Evolutionary conservation across 1,139 yeast genomes (phyloP).

Genomic region (Saccharomycopsis hybrid): DNA sequence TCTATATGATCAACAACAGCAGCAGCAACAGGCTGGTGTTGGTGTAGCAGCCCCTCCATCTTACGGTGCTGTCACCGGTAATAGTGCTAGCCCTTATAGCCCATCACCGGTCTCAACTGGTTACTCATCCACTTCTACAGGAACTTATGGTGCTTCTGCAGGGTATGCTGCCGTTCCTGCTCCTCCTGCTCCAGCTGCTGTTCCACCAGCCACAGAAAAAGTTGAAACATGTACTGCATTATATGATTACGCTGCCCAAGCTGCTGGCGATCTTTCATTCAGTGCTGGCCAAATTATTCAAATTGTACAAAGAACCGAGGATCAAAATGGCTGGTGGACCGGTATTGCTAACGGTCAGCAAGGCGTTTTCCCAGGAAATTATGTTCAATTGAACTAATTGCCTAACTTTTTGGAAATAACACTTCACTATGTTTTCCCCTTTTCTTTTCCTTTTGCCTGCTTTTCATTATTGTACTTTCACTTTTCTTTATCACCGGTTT

Average conservation of each 20-base stretch:
- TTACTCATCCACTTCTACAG: conserved; percentile 17
- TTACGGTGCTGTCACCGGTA: conserved; percentile 2
- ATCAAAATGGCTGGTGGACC: conserved; percentile 97
- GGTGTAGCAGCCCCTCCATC: conserved; percentile 18
- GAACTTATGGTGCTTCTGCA: conserved; percentile 21
- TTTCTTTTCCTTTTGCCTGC: too few species aligned
- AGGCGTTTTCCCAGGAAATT: conserved; percentile 95
- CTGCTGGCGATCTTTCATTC: conserved; percentile 83
- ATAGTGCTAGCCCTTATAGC: too few species aligned
- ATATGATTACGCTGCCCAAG: conserved; percentile 76
- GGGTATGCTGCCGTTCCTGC: conserved; percentile 26
- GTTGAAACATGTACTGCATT: conserved; percentile 64
- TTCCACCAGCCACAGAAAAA: conserved; percentile 33
- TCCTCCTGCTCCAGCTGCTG: conserved; percentile 28
- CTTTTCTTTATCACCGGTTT: too few species aligned
- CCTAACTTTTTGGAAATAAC: too few species aligned
- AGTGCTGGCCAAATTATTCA: conserved; percentile 85
- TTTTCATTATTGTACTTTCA: too few species aligned
- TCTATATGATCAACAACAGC: conserved; percentile 4
- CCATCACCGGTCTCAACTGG: conserved; percentile 18
- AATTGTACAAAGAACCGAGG: conserved; percentile 72
- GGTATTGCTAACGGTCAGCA: conserved; percentile 80
- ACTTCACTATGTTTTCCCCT: too few species aligned
- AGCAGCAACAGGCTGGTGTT: conserved; percentile 22
- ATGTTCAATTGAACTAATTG: conserved; percentile 67